Percentiles rank a stretch among this genome's conserved stretches.
phyloP scores from a whole-genome alignment of 345 rosid genomes.

The Passiflora organensis region DNA sequence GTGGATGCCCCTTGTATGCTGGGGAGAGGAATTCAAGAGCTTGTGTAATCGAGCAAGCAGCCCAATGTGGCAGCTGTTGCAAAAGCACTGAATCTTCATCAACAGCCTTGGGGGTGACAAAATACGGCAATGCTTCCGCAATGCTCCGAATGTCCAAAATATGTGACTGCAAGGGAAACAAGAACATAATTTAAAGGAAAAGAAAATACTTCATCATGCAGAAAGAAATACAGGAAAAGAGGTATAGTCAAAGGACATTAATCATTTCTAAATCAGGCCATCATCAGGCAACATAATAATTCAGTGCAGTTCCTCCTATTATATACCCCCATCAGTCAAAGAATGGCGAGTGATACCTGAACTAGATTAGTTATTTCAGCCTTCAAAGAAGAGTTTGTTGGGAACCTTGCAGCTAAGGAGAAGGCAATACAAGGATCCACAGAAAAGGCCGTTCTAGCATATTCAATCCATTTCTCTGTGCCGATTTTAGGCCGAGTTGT shows the following conservation, averaged over 20 bases:
- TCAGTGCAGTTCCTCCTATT: neutral
- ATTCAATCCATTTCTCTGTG: conserved; percentile 83
- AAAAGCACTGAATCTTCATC: conserved; percentile 87
- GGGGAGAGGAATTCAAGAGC: conserved; percentile 97
- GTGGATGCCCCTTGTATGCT: conserved; percentile 91
- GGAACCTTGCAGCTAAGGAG: conserved; percentile 77
- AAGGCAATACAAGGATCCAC: conserved; percentile 90
- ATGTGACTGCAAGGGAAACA: conserved; percentile 53
- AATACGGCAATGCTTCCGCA: conserved; percentile 94
- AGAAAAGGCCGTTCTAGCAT: conserved; percentile 77
- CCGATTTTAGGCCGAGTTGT: conserved; percentile 55
- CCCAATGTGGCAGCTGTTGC: conserved; percentile 99
- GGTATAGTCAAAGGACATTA: neutral
- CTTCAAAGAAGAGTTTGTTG: conserved; percentile 61
- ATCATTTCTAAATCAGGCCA: neutral
- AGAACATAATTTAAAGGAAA: neutral
- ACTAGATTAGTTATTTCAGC: conserved; percentile 84
- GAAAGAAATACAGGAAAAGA: neutral
- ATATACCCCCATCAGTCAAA: neutral
- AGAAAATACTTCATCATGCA: neutral
- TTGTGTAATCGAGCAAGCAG: conserved; percentile 94
- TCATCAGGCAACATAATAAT: no score
- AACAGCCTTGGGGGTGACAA: conserved; percentile 92
- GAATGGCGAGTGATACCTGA: conserved; percentile 53
- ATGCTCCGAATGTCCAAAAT: conserved; percentile 71